Percentiles rank a stretch among this genome's conserved stretches.
These are phyloP conservation scores for Balakata baccata DNA, from an alignment of 345 rosid genomes.

Conservation along the genomic window DNA sequence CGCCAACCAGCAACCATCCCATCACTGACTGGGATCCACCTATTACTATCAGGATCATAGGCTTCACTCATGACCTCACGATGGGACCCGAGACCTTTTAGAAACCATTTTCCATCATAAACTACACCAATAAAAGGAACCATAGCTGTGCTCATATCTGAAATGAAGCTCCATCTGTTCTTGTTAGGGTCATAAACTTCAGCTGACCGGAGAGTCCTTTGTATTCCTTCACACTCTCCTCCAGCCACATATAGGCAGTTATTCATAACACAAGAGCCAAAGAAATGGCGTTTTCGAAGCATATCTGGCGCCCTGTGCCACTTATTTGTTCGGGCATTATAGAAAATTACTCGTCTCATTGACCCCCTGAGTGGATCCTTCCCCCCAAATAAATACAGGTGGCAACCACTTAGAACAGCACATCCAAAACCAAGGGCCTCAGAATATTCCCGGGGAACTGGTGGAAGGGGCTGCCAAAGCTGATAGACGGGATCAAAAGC, in stretches of 20 bases:
- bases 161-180: conserved; percentile 78
- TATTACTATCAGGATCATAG: conserved; percentile 66
- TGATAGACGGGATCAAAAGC: conserved; percentile 80
- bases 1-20: conserved; percentile 97
- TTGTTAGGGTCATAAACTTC: conserved; percentile 92
- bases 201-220: conserved; percentile 87
- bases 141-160: conserved; percentile 99
- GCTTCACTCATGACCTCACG: conserved; percentile 91
- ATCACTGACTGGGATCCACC: conserved; percentile 67
- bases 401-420: conserved; percentile 89
- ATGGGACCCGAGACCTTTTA: conserved; percentile 84
- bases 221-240: conserved; percentile 96
- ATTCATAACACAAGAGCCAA: conserved; percentile 90
- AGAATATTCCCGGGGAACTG: conserved; percentile 85
- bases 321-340: conserved; percentile 87
- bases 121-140: conserved; percentile 92
- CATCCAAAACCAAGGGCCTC: conserved; percentile 96
- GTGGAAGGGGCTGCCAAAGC: conserved; percentile 93
- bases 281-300: conserved; percentile 93
- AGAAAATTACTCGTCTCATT: conserved; percentile 79
- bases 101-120: conserved; percentile 83
- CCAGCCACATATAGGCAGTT: conserved; percentile 94
- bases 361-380: conserved; percentile 90
- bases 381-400: conserved; percentile 90
- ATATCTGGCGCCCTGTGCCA: conserved; percentile 96